phyloP scores from a whole-genome alignment of 2,329 filamentous ascomycete species.

The Furcasterigmium sp. region DNA sequence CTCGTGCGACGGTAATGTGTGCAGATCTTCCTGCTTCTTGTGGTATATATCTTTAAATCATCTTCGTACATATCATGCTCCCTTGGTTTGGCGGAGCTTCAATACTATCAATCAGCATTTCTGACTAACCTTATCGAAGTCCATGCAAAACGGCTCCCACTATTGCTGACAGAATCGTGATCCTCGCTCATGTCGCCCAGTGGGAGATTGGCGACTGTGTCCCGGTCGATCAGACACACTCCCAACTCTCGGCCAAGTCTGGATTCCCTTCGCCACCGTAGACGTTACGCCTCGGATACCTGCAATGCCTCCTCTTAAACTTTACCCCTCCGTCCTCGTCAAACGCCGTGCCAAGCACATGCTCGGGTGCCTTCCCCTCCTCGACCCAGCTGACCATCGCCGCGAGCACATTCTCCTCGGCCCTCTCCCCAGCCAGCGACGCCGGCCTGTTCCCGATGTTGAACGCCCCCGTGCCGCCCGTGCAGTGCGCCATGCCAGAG shows the following conservation, averaged over 20 bases:
- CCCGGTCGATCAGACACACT: constrained; percentile 14
- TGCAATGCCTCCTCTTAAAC: constrained; percentile 27
- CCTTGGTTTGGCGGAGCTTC: neutral
- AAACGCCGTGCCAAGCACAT: constrained; percentile 26
- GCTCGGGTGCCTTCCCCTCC: constrained; percentile 33
- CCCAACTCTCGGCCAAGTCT: constrained; percentile 19
- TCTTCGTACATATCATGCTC: neutral
- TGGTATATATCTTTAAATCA: no score
- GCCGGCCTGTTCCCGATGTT: constrained; percentile 17
- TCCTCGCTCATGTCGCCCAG: no score
- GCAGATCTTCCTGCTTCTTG: no score
- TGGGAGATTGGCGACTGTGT: no score
- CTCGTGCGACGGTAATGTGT: no score
- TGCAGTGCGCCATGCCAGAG: constrained; percentile 49
- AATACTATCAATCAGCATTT: neutral
- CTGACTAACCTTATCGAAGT: no score
- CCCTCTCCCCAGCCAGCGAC: constrained; percentile 16
- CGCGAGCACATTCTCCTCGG: constrained; percentile 37
- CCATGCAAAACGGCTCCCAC: no score
- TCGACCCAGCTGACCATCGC: constrained; percentile 47
- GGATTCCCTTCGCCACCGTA: constrained; percentile 22
- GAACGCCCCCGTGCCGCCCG: constrained; percentile 38
- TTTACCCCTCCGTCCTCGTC: constrained; percentile 18
- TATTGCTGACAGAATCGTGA: no score
- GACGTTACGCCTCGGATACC: constrained; percentile 24